phyloP scores from a whole-genome alignment of 805 yeast genomes.

The Myxozyma vanderwaltii region DNA sequence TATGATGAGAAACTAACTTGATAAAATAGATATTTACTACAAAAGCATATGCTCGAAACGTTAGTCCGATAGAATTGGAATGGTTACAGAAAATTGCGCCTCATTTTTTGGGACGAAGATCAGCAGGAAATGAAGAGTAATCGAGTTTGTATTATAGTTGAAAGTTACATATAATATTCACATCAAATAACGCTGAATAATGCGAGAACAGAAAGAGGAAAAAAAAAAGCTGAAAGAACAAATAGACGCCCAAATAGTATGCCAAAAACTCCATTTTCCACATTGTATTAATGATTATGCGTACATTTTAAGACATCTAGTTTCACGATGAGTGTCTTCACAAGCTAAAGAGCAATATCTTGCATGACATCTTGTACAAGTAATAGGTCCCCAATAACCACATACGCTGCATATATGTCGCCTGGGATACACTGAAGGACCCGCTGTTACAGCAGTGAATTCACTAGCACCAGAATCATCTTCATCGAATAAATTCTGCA shows the following conservation, averaged over 20 bases:
- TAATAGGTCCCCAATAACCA: slow-evolving; percentile 45
- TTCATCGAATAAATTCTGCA: slow-evolving; percentile 47
- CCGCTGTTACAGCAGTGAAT: slow-evolving; percentile 40
- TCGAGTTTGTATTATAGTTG: neutral
- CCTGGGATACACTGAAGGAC: slow-evolving; percentile 45
- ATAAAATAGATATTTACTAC: slow-evolving; percentile 60
- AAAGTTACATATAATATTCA: neutral
- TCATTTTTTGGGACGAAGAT: slow-evolving; percentile 54
- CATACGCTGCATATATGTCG: slow-evolving; percentile 45
- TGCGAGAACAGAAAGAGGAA: no score
- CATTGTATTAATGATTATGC: slow-evolving; percentile 22
- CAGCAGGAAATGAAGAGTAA: slow-evolving; percentile 21
- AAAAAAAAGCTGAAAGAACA: neutral
- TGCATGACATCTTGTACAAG: slow-evolving; percentile 45
- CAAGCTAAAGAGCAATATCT: slow-evolving; percentile 44
- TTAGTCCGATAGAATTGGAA: slow-evolving; percentile 73
- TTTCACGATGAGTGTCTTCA: slow-evolving; percentile 44
- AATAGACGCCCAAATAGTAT: neutral
- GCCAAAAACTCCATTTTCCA: neutral
- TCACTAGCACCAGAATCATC: slow-evolving; percentile 42
- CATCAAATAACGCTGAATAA: neutral
- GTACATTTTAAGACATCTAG: slow-evolving; percentile 43
- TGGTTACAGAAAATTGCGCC: slow-evolving; percentile 89
- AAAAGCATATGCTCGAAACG: slow-evolving; percentile 88
- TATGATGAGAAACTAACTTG: neutral